A percentile compares a stretch with the other conserved stretches of the same genome.
These are phyloP conservation scores for Aspergillus steynii DNA, from an alignment of 495 filamentous ascomycete genomes.

Conservation along the genomic window DNA sequence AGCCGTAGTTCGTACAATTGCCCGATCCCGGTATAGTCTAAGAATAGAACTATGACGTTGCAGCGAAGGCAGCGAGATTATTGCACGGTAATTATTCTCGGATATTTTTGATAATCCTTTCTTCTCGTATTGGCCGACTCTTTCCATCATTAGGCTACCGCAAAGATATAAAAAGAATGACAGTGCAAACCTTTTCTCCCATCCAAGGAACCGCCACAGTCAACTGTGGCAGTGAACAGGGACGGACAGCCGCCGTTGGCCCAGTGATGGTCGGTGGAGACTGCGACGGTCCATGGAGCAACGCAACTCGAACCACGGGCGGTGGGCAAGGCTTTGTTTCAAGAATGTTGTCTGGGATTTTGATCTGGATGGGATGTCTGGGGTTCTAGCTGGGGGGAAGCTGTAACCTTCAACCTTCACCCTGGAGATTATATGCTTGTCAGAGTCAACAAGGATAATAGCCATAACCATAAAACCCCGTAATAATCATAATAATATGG, in stretches of 20 bases:
- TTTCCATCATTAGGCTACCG: conserved; percentile 1
- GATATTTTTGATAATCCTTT: background rate
- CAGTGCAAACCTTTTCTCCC: background rate
- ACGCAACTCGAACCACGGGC: conserved; percentile 13
- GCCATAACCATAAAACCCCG: too few relatives aligned
- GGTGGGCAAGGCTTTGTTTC: conserved; percentile 12
- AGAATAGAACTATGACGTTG: background rate
- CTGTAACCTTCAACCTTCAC: too few relatives aligned
- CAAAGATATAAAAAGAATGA: conserved; percentile 9
- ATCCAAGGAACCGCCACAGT: conserved; percentile 19
- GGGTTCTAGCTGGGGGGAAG: too few relatives aligned
- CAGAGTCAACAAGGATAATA: too few relatives aligned
- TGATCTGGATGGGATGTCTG: too few relatives aligned
- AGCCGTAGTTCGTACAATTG: background rate
- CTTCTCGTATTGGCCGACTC: background rate
- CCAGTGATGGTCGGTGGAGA: conserved; percentile 30
- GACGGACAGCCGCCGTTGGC: conserved; percentile 30
- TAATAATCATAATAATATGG: too few relatives aligned
- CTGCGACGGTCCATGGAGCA: conserved; percentile 11
- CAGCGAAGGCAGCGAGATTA: background rate
- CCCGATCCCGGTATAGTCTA: background rate
- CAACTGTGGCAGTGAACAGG: conserved; percentile 19
- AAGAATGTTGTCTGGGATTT: background rate
- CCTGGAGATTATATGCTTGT: too few relatives aligned
- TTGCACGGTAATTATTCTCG: background rate